Evolutionary conservation across 2,329 filamentous ascomycete species (phyloP), one percentile per base, ranked within the genome.

Genomic region (Aureobasidium vineae): DNA sequence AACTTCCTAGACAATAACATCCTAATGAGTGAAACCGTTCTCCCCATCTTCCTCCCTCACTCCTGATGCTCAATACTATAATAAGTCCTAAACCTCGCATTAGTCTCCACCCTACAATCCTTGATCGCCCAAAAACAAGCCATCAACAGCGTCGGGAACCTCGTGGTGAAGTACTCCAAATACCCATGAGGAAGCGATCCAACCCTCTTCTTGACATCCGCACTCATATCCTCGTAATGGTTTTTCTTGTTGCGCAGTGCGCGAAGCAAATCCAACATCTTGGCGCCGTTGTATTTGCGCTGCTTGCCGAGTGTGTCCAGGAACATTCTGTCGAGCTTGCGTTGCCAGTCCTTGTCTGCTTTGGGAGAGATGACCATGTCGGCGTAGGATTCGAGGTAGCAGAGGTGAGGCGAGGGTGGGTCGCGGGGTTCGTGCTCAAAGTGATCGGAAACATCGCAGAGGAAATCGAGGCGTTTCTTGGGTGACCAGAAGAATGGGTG

Each of bases 401-500:
- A 73, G 0, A 98, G 83, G 0, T 88, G 83, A 0, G 80, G 75
- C 0, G 91, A 93, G 0, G 91, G 90, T 0, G 92, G 91, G 23
- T 96, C 92, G 33, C 92, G 88, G 0, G 88, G 87, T 75, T 98
- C 94, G 71, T 95, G 91, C 76, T 99, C 95, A 74, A 97, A 98
- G 75, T 96, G 91, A 76, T 99, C 95, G 0, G 92, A 97, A 10
- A 96, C 92, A 70, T 97, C 93, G 74, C 93, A 97, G n/a, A 99
- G 83, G 77, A 99, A 99, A 11, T 86, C 86, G 7, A 99, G 86
- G 10, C 93, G 88, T 75, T 96, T 95, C 75, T 96, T 94, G 0
- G 91, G 80, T 0, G 89, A 82, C 95, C 95, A 99, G 82, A 99
- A 99, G 82, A 98, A 99, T 0, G 95, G 95, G 73, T 99, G 95